Percentiles rank a stretch among this genome's conserved stretches.
phyloP scores from a whole-genome alignment of 352 stramenopile species.

The Peronospora belbahrii region DNA sequence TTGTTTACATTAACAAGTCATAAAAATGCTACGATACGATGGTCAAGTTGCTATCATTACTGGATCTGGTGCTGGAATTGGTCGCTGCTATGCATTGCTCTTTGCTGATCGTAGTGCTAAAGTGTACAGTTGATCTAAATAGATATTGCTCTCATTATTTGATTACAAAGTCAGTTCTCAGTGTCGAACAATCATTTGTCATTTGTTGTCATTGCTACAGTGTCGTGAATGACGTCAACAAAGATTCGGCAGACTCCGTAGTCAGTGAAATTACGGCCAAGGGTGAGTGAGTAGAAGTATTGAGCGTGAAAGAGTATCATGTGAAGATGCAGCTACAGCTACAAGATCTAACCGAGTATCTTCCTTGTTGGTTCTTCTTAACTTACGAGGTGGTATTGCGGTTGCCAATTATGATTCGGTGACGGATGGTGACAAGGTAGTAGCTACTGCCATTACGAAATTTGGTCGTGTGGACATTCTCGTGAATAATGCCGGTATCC shows the following conservation, averaged over 20 bases:
- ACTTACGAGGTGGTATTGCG: constrained; percentile 40
- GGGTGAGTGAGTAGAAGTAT: constrained; percentile 14
- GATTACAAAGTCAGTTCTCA: neutral
- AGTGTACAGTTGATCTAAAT: constrained; percentile 41
- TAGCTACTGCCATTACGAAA: constrained; percentile 56
- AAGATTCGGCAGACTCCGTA: constrained; percentile 58
- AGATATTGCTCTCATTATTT: neutral
- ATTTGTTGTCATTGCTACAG: constrained; percentile 12
- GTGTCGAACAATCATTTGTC: constrained; percentile 6
- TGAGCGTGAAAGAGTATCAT: neutral
- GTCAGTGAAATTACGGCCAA: constrained; percentile 75
- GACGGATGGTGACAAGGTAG: constrained; percentile 76
- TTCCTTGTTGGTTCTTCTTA: no score
- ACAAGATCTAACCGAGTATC: no score
- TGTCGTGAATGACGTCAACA: constrained; percentile 74
- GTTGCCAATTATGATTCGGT: constrained; percentile 82
- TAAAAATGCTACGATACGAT: constrained; percentile 69
- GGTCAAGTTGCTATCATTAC: constrained; percentile 74
- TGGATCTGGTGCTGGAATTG: constrained; percentile 62
- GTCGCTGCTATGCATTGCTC: constrained; percentile 65
- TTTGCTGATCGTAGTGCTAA: constrained; percentile 73
- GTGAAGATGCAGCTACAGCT: neutral
- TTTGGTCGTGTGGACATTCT: constrained; percentile 78
- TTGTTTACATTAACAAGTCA: no score
- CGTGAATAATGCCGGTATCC: constrained; percentile 92